Evolutionary conservation across 129 eudicot genomes (phyloP).

Genomic region (Scalesia atractyloides): DNA sequence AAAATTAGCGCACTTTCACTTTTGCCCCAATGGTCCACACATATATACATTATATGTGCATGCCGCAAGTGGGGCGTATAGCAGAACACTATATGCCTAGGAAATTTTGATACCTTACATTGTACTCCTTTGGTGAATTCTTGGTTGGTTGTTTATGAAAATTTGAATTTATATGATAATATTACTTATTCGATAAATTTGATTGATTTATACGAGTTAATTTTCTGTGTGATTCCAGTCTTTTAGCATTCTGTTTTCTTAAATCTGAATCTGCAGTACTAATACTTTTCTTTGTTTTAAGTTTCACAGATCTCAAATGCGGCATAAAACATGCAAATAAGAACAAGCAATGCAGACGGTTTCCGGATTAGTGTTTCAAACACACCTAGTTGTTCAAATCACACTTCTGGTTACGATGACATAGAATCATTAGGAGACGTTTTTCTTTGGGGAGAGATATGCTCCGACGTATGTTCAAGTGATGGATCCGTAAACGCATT

Average conservation of each 20-base stretch:
- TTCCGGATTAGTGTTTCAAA: slow-evolving; percentile 82
- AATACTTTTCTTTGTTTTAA: background rate
- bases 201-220: no score
- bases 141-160: no score
- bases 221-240: background rate
- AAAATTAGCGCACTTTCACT: no score
- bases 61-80: no score
- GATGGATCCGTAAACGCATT: slow-evolving; percentile 50
- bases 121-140: no score
- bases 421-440: slow-evolving; percentile 89
- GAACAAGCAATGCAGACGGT: slow-evolving; percentile 76
- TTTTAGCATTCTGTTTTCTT: background rate
- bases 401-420: slow-evolving; percentile 79
- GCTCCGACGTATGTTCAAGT: slow-evolving; percentile 51
- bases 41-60: no score
- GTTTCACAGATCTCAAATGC: slow-evolving; percentile 44
- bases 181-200: no score
- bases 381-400: slow-evolving; percentile 85
- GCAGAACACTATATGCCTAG: no score
- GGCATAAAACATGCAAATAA: slow-evolving; percentile 73
- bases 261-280: background rate
- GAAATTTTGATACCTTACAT: no score
- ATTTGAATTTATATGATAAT: no score
- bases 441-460: slow-evolving; percentile 80
- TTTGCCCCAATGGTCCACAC: no score